phyloP scores from a whole-genome alignment of 73 alveolate genomes.

The Stentor roeselii region DNA sequence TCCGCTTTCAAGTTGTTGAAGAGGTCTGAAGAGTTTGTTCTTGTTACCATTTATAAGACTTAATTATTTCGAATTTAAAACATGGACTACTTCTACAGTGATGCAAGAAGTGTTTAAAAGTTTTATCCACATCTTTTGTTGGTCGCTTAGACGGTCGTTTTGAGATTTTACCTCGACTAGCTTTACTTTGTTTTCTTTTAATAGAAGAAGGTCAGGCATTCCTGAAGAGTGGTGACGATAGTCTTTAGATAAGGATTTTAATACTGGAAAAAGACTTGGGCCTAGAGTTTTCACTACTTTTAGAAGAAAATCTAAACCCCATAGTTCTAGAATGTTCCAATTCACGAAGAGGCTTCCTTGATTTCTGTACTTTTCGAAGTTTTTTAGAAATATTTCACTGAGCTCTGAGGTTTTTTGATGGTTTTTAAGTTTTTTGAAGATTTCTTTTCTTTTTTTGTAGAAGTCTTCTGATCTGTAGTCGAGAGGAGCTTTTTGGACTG shows the following conservation, averaged over 20 bases:
- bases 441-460: conserved; percentile 63
- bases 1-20: too few relatives aligned
- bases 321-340: conserved; percentile 66
- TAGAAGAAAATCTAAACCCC: conserved; percentile 35
- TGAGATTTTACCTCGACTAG: conserved; percentile 86
- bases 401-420: conserved; percentile 39
- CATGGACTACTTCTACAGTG: conserved; percentile 70
- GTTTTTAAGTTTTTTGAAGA: conserved; percentile 46
- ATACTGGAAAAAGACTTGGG: conserved; percentile 54
- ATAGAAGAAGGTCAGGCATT: conserved; percentile 88
- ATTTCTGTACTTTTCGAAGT: conserved; percentile 68
- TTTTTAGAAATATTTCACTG: conserved; percentile 38
- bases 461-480: conserved; percentile 75
- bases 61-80: conserved; percentile 32
- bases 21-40: too few relatives aligned
- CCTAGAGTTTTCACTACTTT: conserved; percentile 48
- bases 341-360: conserved; percentile 68
- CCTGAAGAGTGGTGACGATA: conserved; percentile 70
- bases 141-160: conserved; percentile 82
- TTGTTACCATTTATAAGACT: too few relatives aligned
- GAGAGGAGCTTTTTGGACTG: conserved; percentile 76
- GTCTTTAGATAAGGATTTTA: conserved; percentile 57
- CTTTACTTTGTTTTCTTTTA: conserved; percentile 67
- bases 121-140: conserved; percentile 80
- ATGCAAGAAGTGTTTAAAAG: conserved; percentile 52